These are phyloP conservation scores for Lepidium africanum DNA, from an alignment of 345 rosid genomes.

Conservation along the genomic window DNA sequence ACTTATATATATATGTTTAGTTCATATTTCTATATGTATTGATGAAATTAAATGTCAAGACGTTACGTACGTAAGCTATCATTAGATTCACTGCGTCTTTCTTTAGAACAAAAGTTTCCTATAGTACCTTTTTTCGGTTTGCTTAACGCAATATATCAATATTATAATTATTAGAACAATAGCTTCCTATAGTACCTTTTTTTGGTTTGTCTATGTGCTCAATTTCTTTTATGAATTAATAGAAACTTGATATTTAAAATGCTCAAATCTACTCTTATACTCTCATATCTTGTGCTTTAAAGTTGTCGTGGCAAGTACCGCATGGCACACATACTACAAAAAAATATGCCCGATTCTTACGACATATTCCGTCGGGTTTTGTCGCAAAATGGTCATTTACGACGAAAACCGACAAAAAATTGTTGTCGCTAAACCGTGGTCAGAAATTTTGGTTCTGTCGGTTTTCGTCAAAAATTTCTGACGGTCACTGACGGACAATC, in stretches of 20 bases:
- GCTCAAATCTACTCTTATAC: background rate
- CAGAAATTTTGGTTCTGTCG: too few relatives aligned
- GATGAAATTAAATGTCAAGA: constrained; percentile 1
- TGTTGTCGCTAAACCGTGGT: too few relatives aligned
- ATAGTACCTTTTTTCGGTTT: background rate
- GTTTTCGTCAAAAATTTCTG: too few relatives aligned
- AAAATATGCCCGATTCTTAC: too few relatives aligned
- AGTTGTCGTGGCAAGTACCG: constrained; percentile 1
- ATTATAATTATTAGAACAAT: background rate
- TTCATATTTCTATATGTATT: background rate
- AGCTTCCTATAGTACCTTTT: too few relatives aligned
- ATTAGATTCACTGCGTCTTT: background rate
- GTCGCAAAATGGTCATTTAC: too few relatives aligned
- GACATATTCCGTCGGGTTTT: too few relatives aligned
- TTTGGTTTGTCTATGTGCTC: background rate
- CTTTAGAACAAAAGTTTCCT: background rate
- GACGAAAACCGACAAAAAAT: too few relatives aligned
- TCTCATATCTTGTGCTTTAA: constrained; percentile 7
- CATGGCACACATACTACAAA: too few relatives aligned
- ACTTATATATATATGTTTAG: background rate
- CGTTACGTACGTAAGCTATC: background rate
- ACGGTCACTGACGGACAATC: too few relatives aligned
- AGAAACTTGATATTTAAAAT: background rate
- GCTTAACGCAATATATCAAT: background rate
- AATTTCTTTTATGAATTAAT: background rate